Evolutionary conservation across 2,329 filamentous ascomycete species (phyloP), one percentile per base, ranked within the genome.

Genomic region (Arachnomyces sp.): DNA sequence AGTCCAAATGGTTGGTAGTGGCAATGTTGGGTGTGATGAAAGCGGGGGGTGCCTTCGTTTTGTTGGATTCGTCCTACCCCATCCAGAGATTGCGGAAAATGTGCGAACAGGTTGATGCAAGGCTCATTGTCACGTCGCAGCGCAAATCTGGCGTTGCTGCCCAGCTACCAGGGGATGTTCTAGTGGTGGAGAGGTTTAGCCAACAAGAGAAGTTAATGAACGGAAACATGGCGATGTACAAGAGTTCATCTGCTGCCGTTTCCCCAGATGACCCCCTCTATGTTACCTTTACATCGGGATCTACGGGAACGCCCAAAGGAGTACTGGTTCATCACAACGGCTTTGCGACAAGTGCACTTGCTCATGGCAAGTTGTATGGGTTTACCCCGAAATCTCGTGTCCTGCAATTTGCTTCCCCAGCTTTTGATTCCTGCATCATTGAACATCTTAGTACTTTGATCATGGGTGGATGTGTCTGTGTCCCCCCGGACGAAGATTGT

Each of bases 321-420:
- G 68, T 77, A 14, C 70, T 75, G 31, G 74, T 77, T 43, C 71
- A 68, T 2, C 77, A 81, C 44, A 58, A 60, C 0, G 68, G 74
- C 0, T 60, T 77, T 1, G 70, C 72, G 2, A 72, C 73, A 0
- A 63, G 68, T 1, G 68, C 74, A 40, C 50, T 66, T 3, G 63
- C 65, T 1, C 72, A 77, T 45, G 72, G 67, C 0, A 56, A 62
- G 0, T 66, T 68, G 0, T 57, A 76, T 4, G 62, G 63, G 25
- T 25, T 49, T 32, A 60, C 67, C 25, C 55, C 63, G 2, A 55
- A 64, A 37, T 74, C 73, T 31, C 66, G 79, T 2, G 73, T 79
- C 7, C 67, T 77, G 59, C 68, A 73, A 43, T 64, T 71, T 36
- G 71, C 69, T 2, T 69, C 67, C 3, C 71, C 66, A 53, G 66